Evolutionary conservation across 352 stramenopile species (phyloP).

Genomic region (Globisporangium mamillatum): DNA sequence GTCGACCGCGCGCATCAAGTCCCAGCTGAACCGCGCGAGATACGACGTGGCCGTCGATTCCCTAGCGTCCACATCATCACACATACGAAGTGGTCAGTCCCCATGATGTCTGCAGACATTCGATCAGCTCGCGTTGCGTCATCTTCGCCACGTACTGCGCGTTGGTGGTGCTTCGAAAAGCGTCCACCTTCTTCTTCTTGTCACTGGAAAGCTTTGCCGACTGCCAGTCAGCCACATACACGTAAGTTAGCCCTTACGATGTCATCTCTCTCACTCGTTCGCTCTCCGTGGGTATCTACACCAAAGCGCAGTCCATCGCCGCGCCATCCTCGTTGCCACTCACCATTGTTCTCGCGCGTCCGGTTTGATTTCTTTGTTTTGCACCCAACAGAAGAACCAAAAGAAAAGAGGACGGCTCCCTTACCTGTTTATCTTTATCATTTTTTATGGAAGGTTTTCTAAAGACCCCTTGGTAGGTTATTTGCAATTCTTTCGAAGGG

Average conservation of each 20-base stretch:
- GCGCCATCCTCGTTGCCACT: not conserved
- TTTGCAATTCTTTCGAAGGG: not conserved
- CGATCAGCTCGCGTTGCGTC: not conserved
- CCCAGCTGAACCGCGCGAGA: slow-evolving; percentile 77
- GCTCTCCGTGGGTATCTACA: not conserved
- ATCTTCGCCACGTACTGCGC: slow-evolving; percentile 36
- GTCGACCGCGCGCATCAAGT: slow-evolving; percentile 73
- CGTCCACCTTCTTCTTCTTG: slow-evolving; percentile 72
- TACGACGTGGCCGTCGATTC: slow-evolving; percentile 72
- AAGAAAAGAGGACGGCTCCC: not conserved
- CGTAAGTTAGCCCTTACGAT: not conserved
- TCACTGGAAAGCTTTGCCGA: slow-evolving; percentile 46
- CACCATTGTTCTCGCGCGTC: slow-evolving; percentile 2
- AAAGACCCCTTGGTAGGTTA: not conserved
- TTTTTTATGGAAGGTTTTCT: not conserved
- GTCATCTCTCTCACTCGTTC: not conserved
- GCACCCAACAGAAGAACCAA: not conserved
- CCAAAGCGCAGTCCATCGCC: not conserved
- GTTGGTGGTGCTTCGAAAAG: slow-evolving; percentile 78
- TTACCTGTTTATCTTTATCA: not conserved
- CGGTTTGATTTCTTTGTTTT: slow-evolving; percentile 7
- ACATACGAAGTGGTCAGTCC: not conserved
- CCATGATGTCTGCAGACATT: not conserved
- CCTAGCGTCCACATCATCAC: slow-evolving; percentile 21
- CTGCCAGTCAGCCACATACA: slow-evolving; percentile 13